Percentiles rank a stretch among this genome's conserved stretches.
phyloP scores from a whole-genome alignment of 352 stramenopile species.

The Phytopythium vexans region DNA sequence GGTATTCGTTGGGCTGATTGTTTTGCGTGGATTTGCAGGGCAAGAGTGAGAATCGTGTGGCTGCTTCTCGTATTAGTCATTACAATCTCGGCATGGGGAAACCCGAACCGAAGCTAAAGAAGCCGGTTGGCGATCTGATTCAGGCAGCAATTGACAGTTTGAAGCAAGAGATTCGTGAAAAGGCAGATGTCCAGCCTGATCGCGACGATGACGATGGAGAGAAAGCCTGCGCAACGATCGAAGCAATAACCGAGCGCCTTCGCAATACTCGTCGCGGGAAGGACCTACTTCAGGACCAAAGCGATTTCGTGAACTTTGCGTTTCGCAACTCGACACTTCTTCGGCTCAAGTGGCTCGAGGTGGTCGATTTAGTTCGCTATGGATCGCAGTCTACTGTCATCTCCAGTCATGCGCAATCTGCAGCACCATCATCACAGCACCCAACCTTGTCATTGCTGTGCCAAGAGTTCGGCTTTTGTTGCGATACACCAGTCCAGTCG shows the following conservation, averaged over 20 bases:
- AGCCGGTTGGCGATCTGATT: conserved; percentile 18
- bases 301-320: conserved; percentile 58
- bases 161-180: conserved; percentile 16
- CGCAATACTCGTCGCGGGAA: conserved; percentile 18
- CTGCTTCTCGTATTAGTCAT: background rate
- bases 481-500: background rate
- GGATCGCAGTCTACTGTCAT: conserved; percentile 3
- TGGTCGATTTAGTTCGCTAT: conserved; percentile 41
- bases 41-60: background rate
- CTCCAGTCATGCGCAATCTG: background rate
- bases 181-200: background rate
- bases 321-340: conserved; percentile 52
- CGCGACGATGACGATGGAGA: background rate
- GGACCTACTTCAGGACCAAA: conserved; percentile 43
- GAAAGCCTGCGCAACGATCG: conserved; percentile 14
- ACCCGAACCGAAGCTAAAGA: conserved; percentile 10
- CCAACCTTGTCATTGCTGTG: conserved; percentile 26
- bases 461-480: conserved; percentile 33
- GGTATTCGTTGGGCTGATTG: no score
- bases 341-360: conserved; percentile 42
- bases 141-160: conserved; percentile 30
- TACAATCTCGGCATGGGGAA: background rate
- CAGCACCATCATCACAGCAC: background rate
- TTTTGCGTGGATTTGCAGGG: no score
- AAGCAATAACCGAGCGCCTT: conserved; percentile 36